phyloP scores from a whole-genome alignment of 371 early-diverging fungal genomes.

The Circinella minor region DNA sequence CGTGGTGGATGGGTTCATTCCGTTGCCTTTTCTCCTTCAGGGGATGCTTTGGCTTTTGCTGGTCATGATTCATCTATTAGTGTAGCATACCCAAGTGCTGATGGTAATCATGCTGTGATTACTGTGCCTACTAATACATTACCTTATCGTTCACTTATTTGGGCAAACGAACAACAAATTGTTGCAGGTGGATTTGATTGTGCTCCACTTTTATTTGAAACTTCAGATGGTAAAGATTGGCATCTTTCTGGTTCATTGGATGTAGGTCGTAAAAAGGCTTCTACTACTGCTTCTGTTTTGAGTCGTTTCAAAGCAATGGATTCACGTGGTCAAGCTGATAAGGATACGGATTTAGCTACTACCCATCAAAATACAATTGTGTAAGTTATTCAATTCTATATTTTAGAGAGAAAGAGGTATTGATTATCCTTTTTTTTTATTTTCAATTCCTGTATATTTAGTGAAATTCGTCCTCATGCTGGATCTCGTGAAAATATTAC shows the following conservation, averaged over 20 bases:
- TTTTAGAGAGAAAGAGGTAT: background rate
- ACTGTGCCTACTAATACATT: slow-evolving; percentile 70
- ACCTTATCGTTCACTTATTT: slow-evolving; percentile 82
- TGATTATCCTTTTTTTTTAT: background rate
- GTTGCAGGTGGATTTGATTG: slow-evolving; percentile 95
- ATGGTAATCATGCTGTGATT: slow-evolving; percentile 53
- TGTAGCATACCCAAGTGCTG: slow-evolving; percentile 73
- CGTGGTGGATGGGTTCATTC: slow-evolving; percentile 94
- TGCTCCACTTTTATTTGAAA: slow-evolving; percentile 81
- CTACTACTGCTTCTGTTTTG: slow-evolving; percentile 68
- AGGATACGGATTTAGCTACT: slow-evolving; percentile 76
- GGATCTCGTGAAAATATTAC: slow-evolving; percentile 64
- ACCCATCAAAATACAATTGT: slow-evolving; percentile 97
- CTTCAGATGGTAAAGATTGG: slow-evolving; percentile 68
- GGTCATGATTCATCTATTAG: slow-evolving; percentile 89
- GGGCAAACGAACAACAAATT: slow-evolving; percentile 77
- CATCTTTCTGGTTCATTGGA: slow-evolving; percentile 77
- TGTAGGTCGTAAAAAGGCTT: slow-evolving; percentile 64
- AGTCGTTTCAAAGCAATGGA: slow-evolving; percentile 95
- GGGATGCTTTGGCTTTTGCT: slow-evolving; percentile 87
- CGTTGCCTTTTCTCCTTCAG: slow-evolving; percentile 92
- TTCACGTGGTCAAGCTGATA: slow-evolving; percentile 73
- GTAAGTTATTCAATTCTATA: slow-evolving; percentile 39
- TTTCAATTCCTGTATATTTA: slow-evolving; percentile 22
- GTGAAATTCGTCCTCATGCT: slow-evolving; percentile 64